These are phyloP conservation scores for Dissophora ornata DNA, from an alignment of 192 early-diverging fungal genomes.

Conservation along the genomic window DNA sequence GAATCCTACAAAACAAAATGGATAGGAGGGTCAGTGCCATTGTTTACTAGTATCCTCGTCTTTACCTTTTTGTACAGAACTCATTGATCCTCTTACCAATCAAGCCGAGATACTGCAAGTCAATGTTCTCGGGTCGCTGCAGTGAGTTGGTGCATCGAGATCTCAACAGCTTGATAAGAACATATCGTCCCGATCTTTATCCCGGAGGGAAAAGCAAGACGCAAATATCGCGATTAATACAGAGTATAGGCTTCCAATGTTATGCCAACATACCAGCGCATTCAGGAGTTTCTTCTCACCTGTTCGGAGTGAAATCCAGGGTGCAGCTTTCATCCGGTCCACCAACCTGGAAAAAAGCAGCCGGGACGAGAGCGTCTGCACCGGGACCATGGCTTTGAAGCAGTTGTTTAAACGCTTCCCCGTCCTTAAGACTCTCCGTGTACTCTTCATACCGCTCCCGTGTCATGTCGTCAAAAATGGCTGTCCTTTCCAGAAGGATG, in stretches of 20 bases:
- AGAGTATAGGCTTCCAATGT: no score
- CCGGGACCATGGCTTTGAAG: conserved; percentile 14
- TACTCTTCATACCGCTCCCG: conserved; percentile 35
- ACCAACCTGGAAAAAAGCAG: conserved; percentile 37
- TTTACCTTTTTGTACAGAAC: no score
- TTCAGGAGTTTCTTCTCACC: not conserved
- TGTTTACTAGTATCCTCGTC: no score
- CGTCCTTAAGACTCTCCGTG: conserved; percentile 16
- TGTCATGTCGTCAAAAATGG: conserved; percentile 47
- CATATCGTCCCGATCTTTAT: conserved; percentile 62
- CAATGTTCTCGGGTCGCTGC: conserved; percentile 63
- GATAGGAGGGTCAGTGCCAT: not conserved
- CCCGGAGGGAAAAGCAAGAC: not conserved
- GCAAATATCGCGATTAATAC: no score
- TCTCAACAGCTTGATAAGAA: conserved; percentile 62
- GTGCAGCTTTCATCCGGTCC: conserved; percentile 36
- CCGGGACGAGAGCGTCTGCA: conserved; percentile 36
- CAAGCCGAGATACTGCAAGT: conserved; percentile 65
- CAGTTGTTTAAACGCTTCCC: conserved; percentile 5
- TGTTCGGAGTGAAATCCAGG: conserved; percentile 30
- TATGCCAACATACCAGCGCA: no score
- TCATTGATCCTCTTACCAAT: no score
- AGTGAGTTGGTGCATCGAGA: conserved; percentile 42
- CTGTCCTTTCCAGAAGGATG: conserved; percentile 55
- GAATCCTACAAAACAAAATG: conserved; percentile 22